These are phyloP conservation scores for Purpureocillium lavendulum DNA, from an alignment of 2,329 filamentous ascomycete species.

Conservation along the genomic window DNA sequence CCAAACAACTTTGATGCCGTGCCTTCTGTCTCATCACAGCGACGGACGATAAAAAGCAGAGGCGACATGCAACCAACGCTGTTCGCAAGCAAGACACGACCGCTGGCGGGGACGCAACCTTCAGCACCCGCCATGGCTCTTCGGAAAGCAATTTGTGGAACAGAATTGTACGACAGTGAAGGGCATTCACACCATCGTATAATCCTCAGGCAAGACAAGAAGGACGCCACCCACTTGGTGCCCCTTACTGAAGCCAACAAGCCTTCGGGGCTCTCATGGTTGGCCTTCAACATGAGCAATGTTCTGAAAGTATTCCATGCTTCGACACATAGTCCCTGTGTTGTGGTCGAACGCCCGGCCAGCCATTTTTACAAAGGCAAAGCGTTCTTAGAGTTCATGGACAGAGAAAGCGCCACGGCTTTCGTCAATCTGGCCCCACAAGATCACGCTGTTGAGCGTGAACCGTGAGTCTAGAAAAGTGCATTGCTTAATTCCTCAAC, in stretches of 20 bases:
- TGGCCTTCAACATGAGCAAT: constrained; percentile 4
- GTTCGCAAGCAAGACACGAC: constrained; percentile 4
- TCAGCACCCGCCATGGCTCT: constrained; percentile 6
- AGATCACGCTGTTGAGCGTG: no score
- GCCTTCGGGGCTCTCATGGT: constrained; percentile 1
- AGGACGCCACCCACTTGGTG: constrained; percentile 3
- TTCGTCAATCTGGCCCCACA: no score
- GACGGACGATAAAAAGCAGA: constrained; percentile 6
- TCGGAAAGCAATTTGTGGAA: constrained; percentile 16
- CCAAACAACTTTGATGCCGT: constrained; percentile 8
- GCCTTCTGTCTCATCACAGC: not conserved
- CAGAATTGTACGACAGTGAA: constrained; percentile 3
- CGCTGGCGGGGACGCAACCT: not conserved
- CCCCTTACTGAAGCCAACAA: not conserved
- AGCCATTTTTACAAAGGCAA: not conserved
- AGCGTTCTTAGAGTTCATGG: constrained; percentile 14
- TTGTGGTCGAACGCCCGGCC: constrained; percentile 14
- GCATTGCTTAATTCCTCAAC: no score
- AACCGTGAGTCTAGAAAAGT: no score
- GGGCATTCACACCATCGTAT: not conserved
- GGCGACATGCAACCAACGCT: constrained; percentile 19
- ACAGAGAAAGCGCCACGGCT: no score
- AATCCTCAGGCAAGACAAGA: constrained; percentile 1
- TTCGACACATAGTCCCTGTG: constrained; percentile 8
- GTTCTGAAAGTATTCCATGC: constrained; percentile 8